phyloP scores from a whole-genome alignment of 2,329 filamentous ascomycete species.

The Aureobasidium sp. region DNA sequence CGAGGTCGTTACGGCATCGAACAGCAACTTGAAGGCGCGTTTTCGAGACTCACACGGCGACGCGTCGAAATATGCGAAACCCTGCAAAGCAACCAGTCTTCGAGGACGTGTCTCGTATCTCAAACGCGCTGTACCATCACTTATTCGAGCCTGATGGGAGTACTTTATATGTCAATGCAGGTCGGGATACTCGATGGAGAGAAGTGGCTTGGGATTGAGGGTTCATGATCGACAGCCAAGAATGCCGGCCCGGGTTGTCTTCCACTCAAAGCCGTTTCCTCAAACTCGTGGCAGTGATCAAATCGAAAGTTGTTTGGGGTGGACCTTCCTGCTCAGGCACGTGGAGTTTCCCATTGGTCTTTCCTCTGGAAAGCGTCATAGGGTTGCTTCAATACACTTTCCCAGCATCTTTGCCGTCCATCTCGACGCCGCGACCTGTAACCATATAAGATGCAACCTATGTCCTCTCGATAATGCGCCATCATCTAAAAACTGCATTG shows the following conservation, averaged over 20 bases:
- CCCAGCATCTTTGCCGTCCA: background rate
- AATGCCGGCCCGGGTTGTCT: background rate
- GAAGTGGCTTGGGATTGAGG: background rate
- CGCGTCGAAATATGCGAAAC: background rate
- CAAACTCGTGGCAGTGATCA: background rate
- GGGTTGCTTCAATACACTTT: background rate
- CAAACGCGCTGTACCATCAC: background rate
- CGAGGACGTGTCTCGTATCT: background rate
- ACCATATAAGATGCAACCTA: background rate
- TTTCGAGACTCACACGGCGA: background rate
- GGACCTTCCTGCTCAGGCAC: background rate
- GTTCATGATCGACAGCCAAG: background rate
- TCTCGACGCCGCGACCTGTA: background rate
- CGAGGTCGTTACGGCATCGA: background rate
- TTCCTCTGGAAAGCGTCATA: background rate
- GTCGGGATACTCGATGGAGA: background rate
- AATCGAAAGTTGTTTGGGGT: background rate
- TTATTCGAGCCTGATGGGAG: background rate
- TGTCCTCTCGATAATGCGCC: background rate
- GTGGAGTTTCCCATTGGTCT: conserved; percentile 12
- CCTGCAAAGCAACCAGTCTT: too few relatives aligned
- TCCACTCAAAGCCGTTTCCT: conserved; percentile 9
- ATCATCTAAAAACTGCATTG: background rate
- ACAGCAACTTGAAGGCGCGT: background rate
- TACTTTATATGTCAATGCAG: background rate